phyloP scores from a whole-genome alignment of 306 rosid species.

The Vigna radiata region DNA sequence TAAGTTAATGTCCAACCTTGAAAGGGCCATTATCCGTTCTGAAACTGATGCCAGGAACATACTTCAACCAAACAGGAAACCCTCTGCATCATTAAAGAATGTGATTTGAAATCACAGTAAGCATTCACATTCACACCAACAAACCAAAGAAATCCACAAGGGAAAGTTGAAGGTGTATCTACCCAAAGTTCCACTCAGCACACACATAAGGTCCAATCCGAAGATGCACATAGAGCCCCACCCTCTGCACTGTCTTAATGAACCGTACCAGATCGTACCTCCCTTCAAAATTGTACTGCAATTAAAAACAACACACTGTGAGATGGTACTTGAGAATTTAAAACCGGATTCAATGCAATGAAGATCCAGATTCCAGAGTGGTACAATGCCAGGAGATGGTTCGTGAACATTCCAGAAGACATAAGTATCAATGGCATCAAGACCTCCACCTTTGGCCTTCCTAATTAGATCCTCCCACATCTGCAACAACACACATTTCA shows the following conservation, averaged over 20 bases:
- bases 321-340: slow-evolving; percentile 29
- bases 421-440: slow-evolving; percentile 89
- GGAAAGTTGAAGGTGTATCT: slow-evolving; percentile 30
- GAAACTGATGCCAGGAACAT: slow-evolving; percentile 95
- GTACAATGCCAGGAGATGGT: slow-evolving; percentile 94
- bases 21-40: slow-evolving; percentile 92
- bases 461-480: slow-evolving; percentile 97
- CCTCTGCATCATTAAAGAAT: slow-evolving; percentile 65
- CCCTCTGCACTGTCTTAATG: slow-evolving; percentile 86
- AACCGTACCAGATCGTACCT: slow-evolving; percentile 91
- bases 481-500: slow-evolving; percentile 64
- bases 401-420: slow-evolving; percentile 98
- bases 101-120: not conserved
- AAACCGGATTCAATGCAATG: slow-evolving; percentile 15
- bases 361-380: slow-evolving; percentile 46
- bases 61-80: slow-evolving; percentile 97
- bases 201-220: slow-evolving; percentile 97
- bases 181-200: slow-evolving; percentile 99
- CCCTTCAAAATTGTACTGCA: slow-evolving; percentile 90
- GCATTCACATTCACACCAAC: not conserved
- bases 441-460: slow-evolving; percentile 92
- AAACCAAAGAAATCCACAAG: slow-evolving; percentile 21
- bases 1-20: slow-evolving; percentile 62
- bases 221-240: slow-evolving; percentile 91
- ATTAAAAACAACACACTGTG: not conserved